phyloP scores from a whole-genome alignment of 805 yeast species.

The Saccharomycopsis microspora region DNA sequence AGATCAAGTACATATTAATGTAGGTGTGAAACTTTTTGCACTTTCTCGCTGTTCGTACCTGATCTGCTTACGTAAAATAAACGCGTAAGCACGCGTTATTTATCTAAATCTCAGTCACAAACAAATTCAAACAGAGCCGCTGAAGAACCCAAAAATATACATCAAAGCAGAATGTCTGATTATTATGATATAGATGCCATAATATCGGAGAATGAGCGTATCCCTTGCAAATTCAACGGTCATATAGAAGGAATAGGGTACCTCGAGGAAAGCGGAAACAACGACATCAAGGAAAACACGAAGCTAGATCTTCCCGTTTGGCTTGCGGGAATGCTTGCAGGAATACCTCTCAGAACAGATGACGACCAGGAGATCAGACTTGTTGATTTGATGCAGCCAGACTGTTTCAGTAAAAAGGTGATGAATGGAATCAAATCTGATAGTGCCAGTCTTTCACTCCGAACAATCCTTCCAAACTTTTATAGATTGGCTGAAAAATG shows the following conservation, averaged over 20 bases:
- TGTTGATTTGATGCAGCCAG: constrained; percentile 61
- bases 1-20: too few species aligned
- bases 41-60: too few species aligned
- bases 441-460: constrained; percentile 54
- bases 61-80: too few species aligned
- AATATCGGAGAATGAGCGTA: constrained; percentile 54
- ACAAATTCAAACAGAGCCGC: too few species aligned
- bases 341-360: constrained; percentile 24
- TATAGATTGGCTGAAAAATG: constrained; percentile 66
- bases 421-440: constrained; percentile 75
- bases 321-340: constrained; percentile 74
- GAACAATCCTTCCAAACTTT: constrained; percentile 53
- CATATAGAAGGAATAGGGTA: constrained; percentile 84
- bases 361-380: constrained; percentile 34
- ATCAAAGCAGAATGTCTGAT: constrained; percentile 8
- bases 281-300: constrained; percentile 43
- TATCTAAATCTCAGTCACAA: too few species aligned
- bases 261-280: constrained; percentile 67
- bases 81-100: too few species aligned
- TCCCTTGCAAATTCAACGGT: constrained; percentile 71
- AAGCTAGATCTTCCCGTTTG: constrained; percentile 77
- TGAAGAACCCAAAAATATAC: too few species aligned
- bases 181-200: constrained; percentile 75
- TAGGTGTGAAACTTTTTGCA: too few species aligned
- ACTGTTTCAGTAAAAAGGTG: constrained; percentile 50